phyloP scores from a whole-genome alignment of 148 eudicot species.

The Suaeda aralocaspica region DNA sequence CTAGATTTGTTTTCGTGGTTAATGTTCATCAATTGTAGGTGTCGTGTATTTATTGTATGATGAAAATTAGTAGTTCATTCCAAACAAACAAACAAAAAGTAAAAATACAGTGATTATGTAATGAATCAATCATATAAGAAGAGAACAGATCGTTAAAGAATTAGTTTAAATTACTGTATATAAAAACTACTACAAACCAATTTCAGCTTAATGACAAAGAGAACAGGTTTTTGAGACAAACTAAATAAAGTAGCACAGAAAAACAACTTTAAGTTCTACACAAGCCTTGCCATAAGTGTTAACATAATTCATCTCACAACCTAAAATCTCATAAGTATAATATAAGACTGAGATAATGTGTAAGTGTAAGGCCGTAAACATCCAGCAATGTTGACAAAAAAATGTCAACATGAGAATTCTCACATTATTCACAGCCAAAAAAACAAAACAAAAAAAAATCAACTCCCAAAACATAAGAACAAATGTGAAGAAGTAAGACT shows the following conservation, averaged over 20 bases:
- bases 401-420: not conserved
- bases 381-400: not conserved
- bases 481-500: constrained; percentile 19
- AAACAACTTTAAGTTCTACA: not conserved
- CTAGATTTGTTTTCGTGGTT: no score
- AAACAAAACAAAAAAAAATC: no score
- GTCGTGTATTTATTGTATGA: no score
- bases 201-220: not conserved
- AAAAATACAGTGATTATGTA: no score
- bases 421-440: not conserved
- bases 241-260: not conserved
- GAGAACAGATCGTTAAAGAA: no score
- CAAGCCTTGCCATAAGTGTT: not conserved
- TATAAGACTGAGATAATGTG: not conserved
- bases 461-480: not conserved
- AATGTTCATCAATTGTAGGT: no score
- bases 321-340: not conserved
- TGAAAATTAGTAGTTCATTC: no score
- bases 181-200: not conserved
- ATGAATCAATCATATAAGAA: no score
- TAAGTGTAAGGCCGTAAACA: not conserved
- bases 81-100: no score
- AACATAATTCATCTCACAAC: not conserved
- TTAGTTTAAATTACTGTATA: no score
- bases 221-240: not conserved